These are phyloP conservation scores for Monascus purpureus DNA, from an alignment of 495 filamentous ascomycete species.

Conservation along the genomic window DNA sequence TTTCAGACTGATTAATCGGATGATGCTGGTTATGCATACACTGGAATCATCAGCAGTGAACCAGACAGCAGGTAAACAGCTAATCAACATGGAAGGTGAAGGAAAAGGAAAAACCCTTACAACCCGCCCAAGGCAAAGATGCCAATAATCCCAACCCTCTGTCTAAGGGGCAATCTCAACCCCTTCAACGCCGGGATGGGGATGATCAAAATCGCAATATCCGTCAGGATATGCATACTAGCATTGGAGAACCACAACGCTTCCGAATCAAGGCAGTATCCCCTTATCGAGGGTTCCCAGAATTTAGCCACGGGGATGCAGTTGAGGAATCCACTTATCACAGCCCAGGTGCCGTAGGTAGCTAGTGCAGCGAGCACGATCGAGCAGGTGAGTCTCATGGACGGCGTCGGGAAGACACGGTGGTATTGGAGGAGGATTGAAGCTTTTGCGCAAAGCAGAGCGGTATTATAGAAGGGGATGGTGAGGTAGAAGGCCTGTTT, in stretches of 20 bases:
- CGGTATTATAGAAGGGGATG: conserved; percentile 33
- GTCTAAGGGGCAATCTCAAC: conserved; percentile 31
- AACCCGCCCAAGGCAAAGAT: conserved; percentile 39
- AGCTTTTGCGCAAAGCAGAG: conserved; percentile 36
- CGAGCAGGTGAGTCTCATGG: conserved; percentile 28
- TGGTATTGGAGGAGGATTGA: conserved; percentile 37
- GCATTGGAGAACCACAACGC: conserved; percentile 37
- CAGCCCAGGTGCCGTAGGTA: conserved; percentile 26
- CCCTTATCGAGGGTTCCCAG: conserved; percentile 19
- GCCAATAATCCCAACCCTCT: conserved; percentile 31
- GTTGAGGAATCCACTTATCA: conserved; percentile 30
- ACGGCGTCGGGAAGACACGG: conserved; percentile 28
- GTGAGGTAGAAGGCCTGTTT: conserved; percentile 30
- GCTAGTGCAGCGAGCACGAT: conserved; percentile 26
- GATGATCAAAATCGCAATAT: conserved; percentile 37
- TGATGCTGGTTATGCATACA: conserved; percentile 31
- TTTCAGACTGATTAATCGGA: conserved; percentile 24
- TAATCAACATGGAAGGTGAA: background rate
- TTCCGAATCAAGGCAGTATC: conserved; percentile 26
- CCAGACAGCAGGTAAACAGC: too few relatives aligned
- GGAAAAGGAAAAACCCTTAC: conserved; percentile 18
- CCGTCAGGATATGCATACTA: conserved; percentile 37
- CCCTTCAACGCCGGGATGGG: conserved; percentile 32
- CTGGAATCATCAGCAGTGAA: too few relatives aligned
- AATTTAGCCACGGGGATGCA: conserved; percentile 34